Evolutionary conservation across 345 rosid genomes (phyloP), one percentile per base, ranked within the genome.

Genomic region (Salix suchowensis): DNA sequence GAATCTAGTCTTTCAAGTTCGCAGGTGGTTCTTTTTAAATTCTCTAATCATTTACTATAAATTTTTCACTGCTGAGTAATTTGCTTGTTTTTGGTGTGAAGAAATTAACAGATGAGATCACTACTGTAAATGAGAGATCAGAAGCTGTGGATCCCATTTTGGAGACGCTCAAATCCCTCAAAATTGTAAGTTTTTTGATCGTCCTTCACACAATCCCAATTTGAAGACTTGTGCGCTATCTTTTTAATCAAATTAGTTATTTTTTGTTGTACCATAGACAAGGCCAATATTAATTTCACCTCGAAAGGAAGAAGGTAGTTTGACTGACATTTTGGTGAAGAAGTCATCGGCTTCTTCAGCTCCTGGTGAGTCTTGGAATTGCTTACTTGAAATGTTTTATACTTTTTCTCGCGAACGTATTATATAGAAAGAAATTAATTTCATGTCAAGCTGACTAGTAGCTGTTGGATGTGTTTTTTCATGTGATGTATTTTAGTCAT

Each of bases 291-390:
- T 96, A 79, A 90, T 89, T 75, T 81, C 91, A 2, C 85, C 85
- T 69, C 97, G 89, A 18, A 68, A 85, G 58, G 97, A 92, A 76
- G 84, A 81, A 62, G 61, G 88, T 78, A 96, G 97, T 92, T 86
- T 96, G 90, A 91, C 97, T 67, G 99, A 96, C 77, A 96, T 96
- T 84, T 87, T 93, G 77, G 94, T 96, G 46, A 85, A 94, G 68
- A 96, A 88, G 86, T 81, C 96, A 2, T 71, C 89, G 3, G 82
- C 91, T 46, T 88, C 86, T 68, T 87, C 91, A 26, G 80, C 90
- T 77, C 86, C 85, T 12, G 86, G 98, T 91, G 72, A 79, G 81
- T 85, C 30, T 0, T 19, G 65, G 61, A 55, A n/a, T 55, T 55
- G 61, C 26, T 58, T n/a, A 1, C 11, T 58, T 24, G 37, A 36